These are phyloP conservation scores for Teunomyces aglyptinius DNA, from an alignment of 805 yeast genomes.

Conservation along the genomic window DNA sequence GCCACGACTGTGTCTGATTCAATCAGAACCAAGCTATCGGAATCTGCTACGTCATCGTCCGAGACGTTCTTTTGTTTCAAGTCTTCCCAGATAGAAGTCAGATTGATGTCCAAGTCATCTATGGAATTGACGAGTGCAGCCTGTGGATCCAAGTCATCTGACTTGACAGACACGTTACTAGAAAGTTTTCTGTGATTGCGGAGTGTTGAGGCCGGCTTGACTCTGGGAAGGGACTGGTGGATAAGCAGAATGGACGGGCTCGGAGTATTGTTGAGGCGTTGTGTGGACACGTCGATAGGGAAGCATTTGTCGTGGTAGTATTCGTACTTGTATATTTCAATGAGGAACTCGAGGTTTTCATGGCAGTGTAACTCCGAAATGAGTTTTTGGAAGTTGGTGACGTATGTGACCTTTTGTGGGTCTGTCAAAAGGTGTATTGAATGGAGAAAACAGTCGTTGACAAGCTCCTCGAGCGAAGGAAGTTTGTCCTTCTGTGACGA, in stretches of 20 bases:
- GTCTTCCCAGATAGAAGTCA: constrained; percentile 12
- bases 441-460: constrained; percentile 31
- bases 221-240: constrained; percentile 9
- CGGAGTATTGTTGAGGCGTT: constrained; percentile 12
- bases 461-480: constrained; percentile 25
- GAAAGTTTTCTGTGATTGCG: background rate
- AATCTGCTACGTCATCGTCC: constrained; percentile 5
- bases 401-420: constrained; percentile 15
- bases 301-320: constrained; percentile 34
- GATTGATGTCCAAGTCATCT: constrained; percentile 20
- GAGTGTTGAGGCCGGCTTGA: constrained; percentile 5
- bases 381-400: constrained; percentile 30
- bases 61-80: constrained; percentile 5
- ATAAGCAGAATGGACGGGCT: constrained; percentile 11
- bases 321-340: constrained; percentile 47
- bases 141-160: constrained; percentile 23
- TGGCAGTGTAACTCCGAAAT: constrained; percentile 41
- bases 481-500: background rate
- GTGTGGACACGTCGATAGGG: constrained; percentile 8
- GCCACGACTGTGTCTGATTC: constrained; percentile 11
- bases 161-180: constrained; percentile 12
- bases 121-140: constrained; percentile 23
- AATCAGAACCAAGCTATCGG: constrained; percentile 3
- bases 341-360: constrained; percentile 45
- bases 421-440: constrained; percentile 19